Evolutionary conservation across 306 rosid genomes (phyloP), one percentile per base, ranked within the genome.

Genomic region (Biancaea sappan): DNA sequence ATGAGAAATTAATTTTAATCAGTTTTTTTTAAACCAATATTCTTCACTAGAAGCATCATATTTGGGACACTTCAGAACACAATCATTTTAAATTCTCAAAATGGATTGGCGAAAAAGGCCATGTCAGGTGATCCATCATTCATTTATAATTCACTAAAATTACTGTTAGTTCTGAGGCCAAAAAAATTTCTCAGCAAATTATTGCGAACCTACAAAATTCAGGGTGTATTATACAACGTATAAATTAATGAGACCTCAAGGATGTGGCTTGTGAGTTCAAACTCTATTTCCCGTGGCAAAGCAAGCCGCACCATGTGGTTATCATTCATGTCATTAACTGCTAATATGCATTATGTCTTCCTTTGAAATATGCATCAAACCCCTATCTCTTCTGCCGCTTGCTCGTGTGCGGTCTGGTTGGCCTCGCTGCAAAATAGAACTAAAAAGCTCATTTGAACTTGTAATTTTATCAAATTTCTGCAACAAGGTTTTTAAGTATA

Each of bases 321-420:
- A 12, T 50, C 18, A 69, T 50, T 50, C 47, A 48, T 32, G 43
- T 18, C 19, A 76, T 4, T 77, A 68, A 13, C 38, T 58, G 46
- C 68, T 53, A 31, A 86, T 35, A 81, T 53, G 21, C 80, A 78
- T 54, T 24, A 89, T 71, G 79, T 87, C 87, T 72, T 80, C 92
- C 66, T 83, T 85, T 28, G 80, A 58, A 69, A 85, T 87, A 4
- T 87, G 76, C 92, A 81, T 85, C 80, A 81, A 77, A 18, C 90
- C 92, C 8, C 83, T 67, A 56, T 85, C 89, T 76, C 82, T 84
- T 82, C 74, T 83, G 16, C 43, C 37, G 22, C 56, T 73, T n/a
- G 22, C 73, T 40, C 78, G 88, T 14, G 76, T 44, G 71, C 71
- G 73, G n/a, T 85, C 87, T 0, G 90, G 86, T 32, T 83, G 86